Base-by-base conservation (phyloP, 2,329 filamentous ascomycete species). In the Dactylellina haptotyla region DNA sequence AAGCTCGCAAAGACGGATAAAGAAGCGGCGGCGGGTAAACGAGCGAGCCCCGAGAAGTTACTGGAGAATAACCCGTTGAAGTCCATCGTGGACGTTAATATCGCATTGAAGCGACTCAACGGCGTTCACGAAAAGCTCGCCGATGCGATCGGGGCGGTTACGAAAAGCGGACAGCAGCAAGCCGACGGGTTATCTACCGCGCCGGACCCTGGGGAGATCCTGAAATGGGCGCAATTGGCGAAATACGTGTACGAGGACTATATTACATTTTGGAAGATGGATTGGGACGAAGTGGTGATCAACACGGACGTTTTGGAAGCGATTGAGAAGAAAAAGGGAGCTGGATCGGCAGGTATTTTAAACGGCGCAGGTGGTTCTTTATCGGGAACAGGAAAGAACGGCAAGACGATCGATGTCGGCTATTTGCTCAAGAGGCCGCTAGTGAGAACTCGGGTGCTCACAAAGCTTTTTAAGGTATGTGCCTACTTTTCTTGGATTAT, bases 261-360 rank as follows among this genome's bases (percentile, higher is more conserved):
- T 80, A 85, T 98, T 30, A 88, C 88, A 78, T 89, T 90, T 5
- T 99, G 95, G 95, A 87, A 93, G 28, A 85, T 98, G 51, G 95
- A 95, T 0, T 99, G 98, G 80, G 91, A 97, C 78, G 93, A 96
- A 79, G 88, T 99, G 18, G 88, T 98, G 54, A 92, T 99, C 77
- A 98, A 97, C 79, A 87, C 98, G 32, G 93, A 62, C 5, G 69
- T 73, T 8, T 65, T 73, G 39, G 69, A 73, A 48, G 61, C 69
- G 28, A 73, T 73, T 56, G 69, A 73, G 69, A 59, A 61, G 51
- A 73, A 73, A 61, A 73, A 73, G n/a, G 48, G 64, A 20, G 59
- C 18, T 25, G 67, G 67, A 64, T 58, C 59, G 12, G 45, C 67
- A 10, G 46, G 51, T 43, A 37, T 20, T 8, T 37, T 59, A 37